These are phyloP conservation scores for Rutidosis leptorrhynchoides DNA, from an alignment of 129 eudicot species.

Conservation along the genomic window DNA sequence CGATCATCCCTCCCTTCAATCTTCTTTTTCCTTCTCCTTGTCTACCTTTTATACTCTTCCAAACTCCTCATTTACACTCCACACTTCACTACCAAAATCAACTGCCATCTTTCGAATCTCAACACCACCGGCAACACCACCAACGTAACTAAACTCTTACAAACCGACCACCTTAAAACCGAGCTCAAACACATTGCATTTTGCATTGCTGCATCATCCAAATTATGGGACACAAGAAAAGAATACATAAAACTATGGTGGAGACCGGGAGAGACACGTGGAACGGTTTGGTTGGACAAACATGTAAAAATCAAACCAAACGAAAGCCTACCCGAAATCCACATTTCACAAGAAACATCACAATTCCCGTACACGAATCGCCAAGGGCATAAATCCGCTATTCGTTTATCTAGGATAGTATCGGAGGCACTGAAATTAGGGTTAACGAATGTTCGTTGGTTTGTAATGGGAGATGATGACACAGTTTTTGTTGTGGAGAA, in stretches of 20 bases:
- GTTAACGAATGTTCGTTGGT: slow-evolving; percentile 65
- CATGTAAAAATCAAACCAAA: slow-evolving; percentile 17
- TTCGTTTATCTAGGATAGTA: slow-evolving; percentile 69
- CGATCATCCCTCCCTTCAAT: slow-evolving; percentile 35
- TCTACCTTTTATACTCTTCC: slow-evolving; percentile 54
- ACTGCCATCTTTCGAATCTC: slow-evolving; percentile 8
- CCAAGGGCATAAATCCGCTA: slow-evolving; percentile 53
- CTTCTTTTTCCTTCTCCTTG: slow-evolving; percentile 30
- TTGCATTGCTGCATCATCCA: slow-evolving; percentile 71
- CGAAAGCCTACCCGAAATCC: slow-evolving; percentile 56
- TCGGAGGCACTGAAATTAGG: slow-evolving; percentile 70
- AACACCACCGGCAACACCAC: neutral
- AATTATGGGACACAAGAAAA: slow-evolving; percentile 58
- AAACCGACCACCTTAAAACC: neutral
- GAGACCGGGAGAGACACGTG: slow-evolving; percentile 58
- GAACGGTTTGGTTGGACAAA: slow-evolving; percentile 67
- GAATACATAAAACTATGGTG: slow-evolving; percentile 81
- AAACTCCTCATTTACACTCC: slow-evolving; percentile 29
- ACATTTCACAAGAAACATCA: slow-evolving; percentile 54
- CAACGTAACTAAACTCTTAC: neutral
- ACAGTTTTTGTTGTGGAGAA: slow-evolving; percentile 69
- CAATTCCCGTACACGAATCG: slow-evolving; percentile 47
- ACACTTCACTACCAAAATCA: slow-evolving; percentile 5
- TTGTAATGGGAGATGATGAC: slow-evolving; percentile 93
- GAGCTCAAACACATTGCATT: slow-evolving; percentile 61